Evolutionary conservation across 169 alveolate species (phyloP), one percentile per base, ranked within the genome.

Genomic region (Plasmodium berghei): DNA sequence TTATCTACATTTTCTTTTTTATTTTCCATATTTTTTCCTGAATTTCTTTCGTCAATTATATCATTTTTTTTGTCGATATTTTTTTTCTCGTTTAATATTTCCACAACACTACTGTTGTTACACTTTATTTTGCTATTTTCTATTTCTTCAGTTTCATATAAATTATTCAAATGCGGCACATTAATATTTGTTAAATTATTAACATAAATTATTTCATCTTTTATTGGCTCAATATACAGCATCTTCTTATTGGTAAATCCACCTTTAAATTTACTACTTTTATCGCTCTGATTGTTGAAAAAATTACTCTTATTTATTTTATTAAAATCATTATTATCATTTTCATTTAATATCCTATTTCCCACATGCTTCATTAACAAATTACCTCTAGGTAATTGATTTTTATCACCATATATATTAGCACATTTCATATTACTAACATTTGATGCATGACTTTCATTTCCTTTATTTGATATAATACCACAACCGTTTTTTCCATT

Each of bases 31-130:
- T 46, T 40, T 22, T 34, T 18, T 10, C 22, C 18, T 26, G 48
- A 8, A 16, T 61, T 24, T 66, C n/a, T 34, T n/a, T 45, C 56
- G 4, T 40, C 59, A 12, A 8, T 26, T 16, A 22, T 20, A 9
- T 20, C 42, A 14, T 42, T 55, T 55, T 72, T 5, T 18, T 74
- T 74, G 46, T 74, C 26, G 54, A 46, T 20, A 45, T 16, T 26
- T 40, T 40, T 49, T 61, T 42, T 67, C 48, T 62, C 55, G n/a
- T 12, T 62, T 56, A 49, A n/a, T 26, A 56, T 16, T 26, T 48
- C 18, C 49, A 73, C 6, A 5, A 46, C 10, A 63, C 49, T 58
- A 58, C 34, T 40, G 16, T 45, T n/a, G 46, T 14, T 45, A 46
- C 16, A 42, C 5, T 16, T 45, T n/a, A 16, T 67, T 16, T 3